Conservation (phyloP, 306 rosid species). For the Prunus persica region Prunus_persica_NCBIv2 NC_034014.1:28822501-28823000, state of each 20-base stretch:
- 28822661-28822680: too few species aligned
- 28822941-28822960: neutral
- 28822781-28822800: neutral
- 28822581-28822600: too few species aligned
- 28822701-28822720: neutral
- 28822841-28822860: neutral
- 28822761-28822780: constrained; percentile 17
- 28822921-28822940: neutral
- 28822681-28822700: neutral
- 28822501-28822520: neutral
- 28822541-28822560: too few species aligned
- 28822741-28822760: neutral
- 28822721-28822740: constrained; percentile 6
- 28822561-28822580: too few species aligned
- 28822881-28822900: constrained; percentile 11
- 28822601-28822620: too few species aligned
- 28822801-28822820: neutral
- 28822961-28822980: neutral
- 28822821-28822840: neutral
- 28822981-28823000: neutral
- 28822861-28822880: neutral
- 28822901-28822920: neutral
- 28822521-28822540: too few species aligned
- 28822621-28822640: too few species aligned
- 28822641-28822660: too few species aligned